Percentiles rank a stretch among this genome's conserved stretches.
Conservation (phyloP, 2,329 filamentous ascomycete genomes). For the Cercospora sp. region DNA sequence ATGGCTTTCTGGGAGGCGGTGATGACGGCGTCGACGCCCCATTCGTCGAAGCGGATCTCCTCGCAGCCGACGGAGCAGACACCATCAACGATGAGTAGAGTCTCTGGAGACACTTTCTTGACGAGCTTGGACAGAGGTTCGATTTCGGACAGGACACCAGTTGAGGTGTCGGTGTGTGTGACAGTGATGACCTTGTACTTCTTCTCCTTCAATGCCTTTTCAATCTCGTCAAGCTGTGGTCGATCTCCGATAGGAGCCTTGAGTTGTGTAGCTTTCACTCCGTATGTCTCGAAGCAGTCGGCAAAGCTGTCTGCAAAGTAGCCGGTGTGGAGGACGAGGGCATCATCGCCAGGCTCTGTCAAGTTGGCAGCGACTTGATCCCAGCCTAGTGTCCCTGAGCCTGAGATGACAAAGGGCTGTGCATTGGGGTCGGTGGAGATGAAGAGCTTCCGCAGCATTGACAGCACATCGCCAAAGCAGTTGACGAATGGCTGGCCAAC, state of each 20-base stretch:
- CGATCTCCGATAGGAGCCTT: slow-evolving; percentile 85
- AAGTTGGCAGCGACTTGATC: slow-evolving; percentile 94
- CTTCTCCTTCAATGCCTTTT: slow-evolving; percentile 84
- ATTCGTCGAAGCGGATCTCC: slow-evolving; percentile 93
- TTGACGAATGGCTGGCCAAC: slow-evolving; percentile 86
- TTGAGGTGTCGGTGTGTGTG: slow-evolving; percentile 96
- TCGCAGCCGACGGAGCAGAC: slow-evolving; percentile 97
- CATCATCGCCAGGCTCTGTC: slow-evolving; percentile 83
- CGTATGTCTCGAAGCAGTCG: slow-evolving; percentile 88
- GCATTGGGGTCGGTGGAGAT: slow-evolving; percentile 78
- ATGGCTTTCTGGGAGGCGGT: slow-evolving; percentile 98
- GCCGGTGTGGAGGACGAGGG: slow-evolving; percentile 88
- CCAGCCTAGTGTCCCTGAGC: slow-evolving; percentile 95
- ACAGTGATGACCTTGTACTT: slow-evolving; percentile 93
- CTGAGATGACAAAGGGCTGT: slow-evolving; percentile 90
- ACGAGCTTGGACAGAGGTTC: slow-evolving; percentile 81
- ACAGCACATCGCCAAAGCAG: slow-evolving; percentile 84
- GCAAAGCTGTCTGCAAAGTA: slow-evolving; percentile 97
- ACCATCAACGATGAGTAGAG: slow-evolving; percentile 87
- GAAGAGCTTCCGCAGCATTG: slow-evolving; percentile 89
- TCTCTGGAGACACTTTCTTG: slow-evolving; percentile 83
- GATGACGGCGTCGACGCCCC: slow-evolving; percentile 88
- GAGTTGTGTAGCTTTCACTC: slow-evolving; percentile 83
- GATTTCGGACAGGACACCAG: slow-evolving; percentile 89
- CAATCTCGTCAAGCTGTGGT: slow-evolving; percentile 82